Percentiles rank a stretch among this genome's conserved stretches.
Conservation (phyloP, 139 green algal genomes). For the Limnomonas spitsbergensis region DNA sequence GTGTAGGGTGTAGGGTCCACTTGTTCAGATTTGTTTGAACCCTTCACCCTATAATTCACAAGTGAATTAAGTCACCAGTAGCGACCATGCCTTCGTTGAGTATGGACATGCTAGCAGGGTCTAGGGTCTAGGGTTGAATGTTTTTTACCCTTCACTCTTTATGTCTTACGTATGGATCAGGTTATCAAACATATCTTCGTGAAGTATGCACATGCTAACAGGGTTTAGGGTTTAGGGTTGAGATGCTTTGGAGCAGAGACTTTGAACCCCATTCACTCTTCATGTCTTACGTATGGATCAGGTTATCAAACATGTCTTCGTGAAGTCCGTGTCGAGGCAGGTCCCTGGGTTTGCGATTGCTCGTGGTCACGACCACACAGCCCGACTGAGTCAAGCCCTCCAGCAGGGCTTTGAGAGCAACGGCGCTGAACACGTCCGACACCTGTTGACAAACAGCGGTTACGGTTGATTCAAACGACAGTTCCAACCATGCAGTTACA, state of each 20-base stretch:
- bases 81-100: no score
- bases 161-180: conserved; percentile 48
- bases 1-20: not conserved
- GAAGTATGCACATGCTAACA: no score
- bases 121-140: no score
- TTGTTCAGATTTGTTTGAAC: not conserved
- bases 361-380: conserved; percentile 47
- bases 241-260: no score
- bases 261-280: no score
- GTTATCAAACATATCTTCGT: no score
- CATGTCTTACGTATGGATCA: conserved; percentile 46
- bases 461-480: not conserved
- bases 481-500: no score
- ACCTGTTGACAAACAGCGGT: conserved; percentile 33
- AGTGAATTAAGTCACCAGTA: no score
- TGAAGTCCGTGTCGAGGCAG: conserved; percentile 52
- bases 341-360: conserved; percentile 36
- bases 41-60: no score
- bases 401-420: conserved; percentile 69
- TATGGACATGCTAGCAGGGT: no score
- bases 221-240: no score
- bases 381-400: conserved; percentile 45
- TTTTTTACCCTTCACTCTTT: no score
- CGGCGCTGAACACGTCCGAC: conserved; percentile 61
- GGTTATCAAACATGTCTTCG: conserved; percentile 56